phyloP scores from a whole-genome alignment of 2,329 filamentous ascomycete species.

The Fusarium heterosporum region DNA sequence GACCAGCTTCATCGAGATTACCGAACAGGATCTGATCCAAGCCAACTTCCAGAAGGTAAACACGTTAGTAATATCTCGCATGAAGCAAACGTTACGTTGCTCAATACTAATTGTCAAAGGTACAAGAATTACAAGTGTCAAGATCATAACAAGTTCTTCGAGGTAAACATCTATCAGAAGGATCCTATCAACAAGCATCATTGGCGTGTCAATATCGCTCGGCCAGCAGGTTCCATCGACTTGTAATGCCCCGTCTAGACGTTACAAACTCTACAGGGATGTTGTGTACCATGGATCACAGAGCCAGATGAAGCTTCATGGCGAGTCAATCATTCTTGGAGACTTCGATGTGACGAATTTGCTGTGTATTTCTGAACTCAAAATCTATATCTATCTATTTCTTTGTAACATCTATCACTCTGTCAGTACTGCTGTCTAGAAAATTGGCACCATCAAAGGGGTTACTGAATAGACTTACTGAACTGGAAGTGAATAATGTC shows the following conservation, averaged over 20 bases:
- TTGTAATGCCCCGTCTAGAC: neutral
- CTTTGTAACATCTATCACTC: neutral
- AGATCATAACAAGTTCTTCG: conserved; percentile 24
- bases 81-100: neutral
- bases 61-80: neutral
- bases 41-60: conserved; percentile 5
- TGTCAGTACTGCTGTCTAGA: neutral
- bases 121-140: conserved; percentile 29
- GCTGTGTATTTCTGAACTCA: too few species aligned
- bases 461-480: conserved; percentile 49
- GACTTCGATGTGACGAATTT: neutral
- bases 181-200: conserved; percentile 29
- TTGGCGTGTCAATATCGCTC: conserved; percentile 21
- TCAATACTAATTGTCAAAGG: neutral
- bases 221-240: conserved; percentile 16
- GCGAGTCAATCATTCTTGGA: neutral
- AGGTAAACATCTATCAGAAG: conserved; percentile 29
- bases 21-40: neutral
- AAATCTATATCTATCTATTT: neutral
- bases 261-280: neutral
- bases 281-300: neutral
- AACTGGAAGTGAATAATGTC: conserved; percentile 60
- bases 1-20: neutral
- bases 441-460: fast-evolving
- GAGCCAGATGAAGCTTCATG: neutral